Conservation (phyloP, 768 basidiomycete species). For the Paxillus rubicundulus region DNA sequence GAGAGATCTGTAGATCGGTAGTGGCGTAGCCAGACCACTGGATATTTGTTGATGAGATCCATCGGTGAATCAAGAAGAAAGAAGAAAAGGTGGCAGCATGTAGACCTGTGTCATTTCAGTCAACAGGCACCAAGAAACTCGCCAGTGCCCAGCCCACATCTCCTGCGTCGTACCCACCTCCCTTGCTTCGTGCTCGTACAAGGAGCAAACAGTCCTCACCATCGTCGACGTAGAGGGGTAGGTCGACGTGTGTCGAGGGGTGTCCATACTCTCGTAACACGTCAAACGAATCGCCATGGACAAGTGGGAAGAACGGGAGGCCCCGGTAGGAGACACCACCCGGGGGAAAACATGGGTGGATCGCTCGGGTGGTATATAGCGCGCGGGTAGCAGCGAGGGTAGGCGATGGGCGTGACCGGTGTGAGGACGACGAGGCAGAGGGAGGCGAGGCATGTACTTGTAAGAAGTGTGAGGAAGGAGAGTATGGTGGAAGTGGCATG, state of each 20-base stretch:
- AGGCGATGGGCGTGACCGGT: conserved; percentile 22
- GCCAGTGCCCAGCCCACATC: conserved; percentile 79
- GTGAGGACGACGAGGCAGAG: conserved; percentile 5
- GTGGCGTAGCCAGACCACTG: neutral
- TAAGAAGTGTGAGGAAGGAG: conserved; percentile 15
- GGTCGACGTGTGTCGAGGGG: conserved; percentile 66
- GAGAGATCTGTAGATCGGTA: too few relatives aligned
- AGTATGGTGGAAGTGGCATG: conserved; percentile 22
- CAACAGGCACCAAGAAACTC: conserved; percentile 71
- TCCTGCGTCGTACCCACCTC: conserved; percentile 30
- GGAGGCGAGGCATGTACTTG: conserved; percentile 15
- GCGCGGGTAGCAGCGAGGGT: conserved; percentile 37
- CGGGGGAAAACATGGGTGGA: conserved; percentile 69
- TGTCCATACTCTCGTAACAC: conserved; percentile 78
- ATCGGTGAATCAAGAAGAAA: too few relatives aligned
- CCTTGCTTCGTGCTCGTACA: conserved; percentile 47
- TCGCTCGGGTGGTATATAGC: conserved; percentile 64
- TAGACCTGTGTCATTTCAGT: conserved; percentile 23
- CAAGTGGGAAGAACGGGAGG: conserved; percentile 75
- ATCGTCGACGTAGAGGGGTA: conserved; percentile 79
- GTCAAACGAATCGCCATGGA: conserved; percentile 58
- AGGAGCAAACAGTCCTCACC: conserved; percentile 73
- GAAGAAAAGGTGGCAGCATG: conserved; percentile 1
- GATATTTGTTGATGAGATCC: too few relatives aligned
- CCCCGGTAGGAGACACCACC: conserved; percentile 62